These are phyloP conservation scores for Hanseniaspora vineae DNA, from an alignment of 805 yeast species.

Conservation along the genomic window DNA sequence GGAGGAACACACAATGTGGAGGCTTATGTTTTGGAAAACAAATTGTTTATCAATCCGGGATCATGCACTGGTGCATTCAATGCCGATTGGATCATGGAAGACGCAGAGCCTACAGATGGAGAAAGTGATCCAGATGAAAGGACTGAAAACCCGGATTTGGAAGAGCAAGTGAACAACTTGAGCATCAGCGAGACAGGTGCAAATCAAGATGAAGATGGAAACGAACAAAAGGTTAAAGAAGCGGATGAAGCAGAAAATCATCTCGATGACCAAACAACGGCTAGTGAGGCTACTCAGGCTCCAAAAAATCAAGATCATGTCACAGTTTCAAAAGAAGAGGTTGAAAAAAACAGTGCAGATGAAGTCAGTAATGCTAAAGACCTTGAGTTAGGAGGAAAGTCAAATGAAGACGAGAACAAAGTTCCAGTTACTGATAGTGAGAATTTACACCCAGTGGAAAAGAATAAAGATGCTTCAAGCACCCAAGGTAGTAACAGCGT, in stretches of 20 bases:
- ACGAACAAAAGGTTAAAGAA: constrained; percentile 2
- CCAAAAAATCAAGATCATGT: too few species aligned
- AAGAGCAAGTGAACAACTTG: constrained; percentile 1
- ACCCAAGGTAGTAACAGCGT: not conserved
- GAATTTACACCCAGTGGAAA: too few species aligned
- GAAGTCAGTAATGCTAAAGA: constrained; percentile 11
- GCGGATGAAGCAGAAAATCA: constrained; percentile 3
- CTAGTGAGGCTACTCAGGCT: too few species aligned
- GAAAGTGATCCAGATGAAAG: constrained; percentile 21
- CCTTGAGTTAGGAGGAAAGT: constrained; percentile 1
- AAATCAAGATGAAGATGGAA: too few species aligned
- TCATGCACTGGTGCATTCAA: constrained; percentile 87
- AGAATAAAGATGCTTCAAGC: too few species aligned
- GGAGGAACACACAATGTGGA: constrained; percentile 91
- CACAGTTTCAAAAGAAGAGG: constrained; percentile 8
- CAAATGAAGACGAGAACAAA: not conserved
- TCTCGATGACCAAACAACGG: too few species aligned
- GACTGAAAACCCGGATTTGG: constrained; percentile 9
- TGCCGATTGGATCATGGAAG: constrained; percentile 48
- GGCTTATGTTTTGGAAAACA: constrained; percentile 85
- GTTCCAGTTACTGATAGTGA: too few species aligned
- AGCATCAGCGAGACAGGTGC: too few species aligned
- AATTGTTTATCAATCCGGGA: constrained; percentile 92
- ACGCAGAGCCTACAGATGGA: constrained; percentile 31
- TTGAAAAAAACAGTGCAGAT: constrained; percentile 5